Conservation (phyloP, 2,329 filamentous ascomycete species). For the Tolypocladium endophyticum region DNA sequence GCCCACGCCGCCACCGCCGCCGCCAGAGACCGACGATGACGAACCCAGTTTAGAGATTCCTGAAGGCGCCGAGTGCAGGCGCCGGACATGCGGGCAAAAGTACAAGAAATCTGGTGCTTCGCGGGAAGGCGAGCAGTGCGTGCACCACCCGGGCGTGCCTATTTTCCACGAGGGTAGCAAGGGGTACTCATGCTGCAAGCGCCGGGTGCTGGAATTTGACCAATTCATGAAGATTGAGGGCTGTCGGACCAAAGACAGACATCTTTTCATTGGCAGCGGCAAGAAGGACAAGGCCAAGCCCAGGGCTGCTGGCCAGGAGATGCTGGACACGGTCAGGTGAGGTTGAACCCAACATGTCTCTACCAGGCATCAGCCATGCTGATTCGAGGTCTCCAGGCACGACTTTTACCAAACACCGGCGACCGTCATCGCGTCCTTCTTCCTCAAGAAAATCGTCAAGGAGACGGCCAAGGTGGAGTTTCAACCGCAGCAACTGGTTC, state of each 20-base stretch:
- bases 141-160: conserved; percentile 80
- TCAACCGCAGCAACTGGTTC: conserved; percentile 46
- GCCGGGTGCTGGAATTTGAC: conserved; percentile 90
- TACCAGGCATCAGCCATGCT: background rate
- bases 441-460: conserved; percentile 95
- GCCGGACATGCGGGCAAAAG: conserved; percentile 59
- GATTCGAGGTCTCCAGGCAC: conserved; percentile 26
- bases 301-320: conserved; percentile 51
- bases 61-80: conserved; percentile 64
- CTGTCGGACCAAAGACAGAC: conserved; percentile 69
- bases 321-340: conserved; percentile 67
- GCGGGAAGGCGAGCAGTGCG: conserved; percentile 65
- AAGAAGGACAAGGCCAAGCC: conserved; percentile 44
- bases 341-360: conserved; percentile 10
- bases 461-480: conserved; percentile 65
- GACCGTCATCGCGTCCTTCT: conserved; percentile 81
- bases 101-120: conserved; percentile 48
- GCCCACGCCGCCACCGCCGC: conserved; percentile 45
- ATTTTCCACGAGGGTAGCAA: conserved; percentile 98
- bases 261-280: conserved; percentile 75
- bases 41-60: conserved; percentile 66
- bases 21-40: conserved; percentile 77
- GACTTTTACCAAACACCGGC: conserved; percentile 92
- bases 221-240: conserved; percentile 95
- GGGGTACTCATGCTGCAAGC: conserved; percentile 95